A percentile compares a stretch with the other conserved stretches of the same genome.
phyloP scores from a whole-genome alignment of 2,329 filamentous ascomycete species.

The Paramyrothecium roridum region DNA sequence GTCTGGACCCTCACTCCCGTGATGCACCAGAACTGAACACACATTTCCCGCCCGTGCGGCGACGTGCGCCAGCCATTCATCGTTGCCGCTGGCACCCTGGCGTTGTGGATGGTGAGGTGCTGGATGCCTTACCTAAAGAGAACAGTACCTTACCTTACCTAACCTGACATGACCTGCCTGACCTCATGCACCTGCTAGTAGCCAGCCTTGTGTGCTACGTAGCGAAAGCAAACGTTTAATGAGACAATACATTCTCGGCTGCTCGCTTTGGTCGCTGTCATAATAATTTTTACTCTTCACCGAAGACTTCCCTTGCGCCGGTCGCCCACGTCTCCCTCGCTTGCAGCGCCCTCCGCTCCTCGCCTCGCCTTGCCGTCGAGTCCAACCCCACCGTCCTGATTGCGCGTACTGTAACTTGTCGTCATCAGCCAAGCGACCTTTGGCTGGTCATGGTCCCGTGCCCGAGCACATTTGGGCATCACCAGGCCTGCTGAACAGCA shows the following conservation, averaged over 20 bases:
- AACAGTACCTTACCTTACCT: too few relatives aligned
- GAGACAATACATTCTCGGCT: neutral
- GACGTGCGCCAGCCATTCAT: too few relatives aligned
- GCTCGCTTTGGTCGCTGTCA: neutral
- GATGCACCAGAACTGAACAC: neutral
- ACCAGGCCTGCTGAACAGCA: slow-evolving; percentile 23
- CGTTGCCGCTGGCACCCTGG: too few relatives aligned
- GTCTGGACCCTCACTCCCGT: neutral
- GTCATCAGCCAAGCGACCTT: neutral
- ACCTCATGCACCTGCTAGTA: neutral
- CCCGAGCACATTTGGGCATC: slow-evolving; percentile 21
- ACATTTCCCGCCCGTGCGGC: neutral
- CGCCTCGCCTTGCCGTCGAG: too few relatives aligned
- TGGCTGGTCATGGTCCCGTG: slow-evolving; percentile 22
- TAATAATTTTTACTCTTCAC: neutral
- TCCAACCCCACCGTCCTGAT: too few relatives aligned
- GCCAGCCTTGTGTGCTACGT: neutral
- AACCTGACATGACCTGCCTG: neutral
- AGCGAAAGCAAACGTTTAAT: neutral
- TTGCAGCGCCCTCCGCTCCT: too few relatives aligned
- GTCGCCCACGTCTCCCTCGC: neutral
- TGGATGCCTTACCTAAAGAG: too few relatives aligned
- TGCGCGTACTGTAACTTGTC: too few relatives aligned
- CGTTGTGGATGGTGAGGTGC: too few relatives aligned
- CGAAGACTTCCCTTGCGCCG: neutral